phyloP scores from a whole-genome alignment of 2,329 filamentous ascomycete species.

The Botryotinia convoluta region DNA sequence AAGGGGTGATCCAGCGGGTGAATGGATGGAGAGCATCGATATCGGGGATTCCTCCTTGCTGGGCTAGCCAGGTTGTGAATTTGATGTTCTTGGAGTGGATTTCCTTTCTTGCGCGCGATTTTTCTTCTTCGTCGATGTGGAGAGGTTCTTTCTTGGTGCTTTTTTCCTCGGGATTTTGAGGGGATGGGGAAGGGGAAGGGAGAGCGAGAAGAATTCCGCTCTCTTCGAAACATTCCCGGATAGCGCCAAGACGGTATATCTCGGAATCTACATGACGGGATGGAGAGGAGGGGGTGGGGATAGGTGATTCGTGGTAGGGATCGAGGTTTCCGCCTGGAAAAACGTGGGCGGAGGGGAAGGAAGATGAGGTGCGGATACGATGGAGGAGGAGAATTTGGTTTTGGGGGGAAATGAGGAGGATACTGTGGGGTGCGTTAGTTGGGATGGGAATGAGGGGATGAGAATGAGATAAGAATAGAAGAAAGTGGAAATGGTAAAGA shows the following conservation, averaged over 20 bases:
- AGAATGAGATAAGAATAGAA: background rate
- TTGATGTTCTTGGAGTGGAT: background rate
- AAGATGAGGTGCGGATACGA: conserved; percentile 75
- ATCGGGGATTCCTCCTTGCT: background rate
- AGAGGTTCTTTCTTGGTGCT: background rate
- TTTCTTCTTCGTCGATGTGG: conserved; percentile 38
- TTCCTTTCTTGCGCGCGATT: conserved; percentile 46
- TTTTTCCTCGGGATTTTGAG: background rate
- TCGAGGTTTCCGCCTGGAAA: conserved; percentile 91
- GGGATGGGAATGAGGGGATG: background rate
- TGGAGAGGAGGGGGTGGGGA: conserved; percentile 47
- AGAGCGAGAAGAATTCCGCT: conserved; percentile 72
- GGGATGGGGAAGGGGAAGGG: background rate
- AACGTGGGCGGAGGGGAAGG: conserved; percentile 90
- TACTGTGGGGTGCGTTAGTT: conserved; percentile 47
- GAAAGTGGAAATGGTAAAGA: background rate
- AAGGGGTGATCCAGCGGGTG: conserved; percentile 87
- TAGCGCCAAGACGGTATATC: conserved; percentile 76
- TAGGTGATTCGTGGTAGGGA: conserved; percentile 67
- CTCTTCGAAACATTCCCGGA: conserved; percentile 94
- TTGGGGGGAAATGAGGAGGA: conserved; percentile 77
- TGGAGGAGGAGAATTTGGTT: conserved; percentile 89
- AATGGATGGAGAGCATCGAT: conserved; percentile 71
- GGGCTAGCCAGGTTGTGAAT: background rate
- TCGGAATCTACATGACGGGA: conserved; percentile 66